Evolutionary conservation across 2,329 filamentous ascomycete species (phyloP).

Genomic region (Monosporascus sp.): DNA sequence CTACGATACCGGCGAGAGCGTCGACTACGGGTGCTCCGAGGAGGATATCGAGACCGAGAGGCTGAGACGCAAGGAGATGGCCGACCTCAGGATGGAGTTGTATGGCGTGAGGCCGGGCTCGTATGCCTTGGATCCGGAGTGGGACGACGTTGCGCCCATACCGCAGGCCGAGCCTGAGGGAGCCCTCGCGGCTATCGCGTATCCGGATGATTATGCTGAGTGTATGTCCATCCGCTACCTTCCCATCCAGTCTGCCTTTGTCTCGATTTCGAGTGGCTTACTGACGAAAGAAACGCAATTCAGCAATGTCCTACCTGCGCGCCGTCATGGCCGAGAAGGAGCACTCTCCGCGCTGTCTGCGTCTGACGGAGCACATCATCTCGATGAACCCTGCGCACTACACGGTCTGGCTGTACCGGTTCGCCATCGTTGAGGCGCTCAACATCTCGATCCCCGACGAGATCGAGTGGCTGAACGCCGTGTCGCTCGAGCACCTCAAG

Average conservation of each 20-base stretch:
- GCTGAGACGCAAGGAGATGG: slow-evolving; percentile 44
- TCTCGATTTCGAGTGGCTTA: neutral
- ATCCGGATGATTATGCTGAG: slow-evolving; percentile 83
- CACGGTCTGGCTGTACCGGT: slow-evolving; percentile 96
- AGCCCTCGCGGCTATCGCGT: slow-evolving; percentile 88
- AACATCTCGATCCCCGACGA: slow-evolving; percentile 63
- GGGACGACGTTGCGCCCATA: slow-evolving; percentile 81
- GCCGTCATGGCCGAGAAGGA: slow-evolving; percentile 90
- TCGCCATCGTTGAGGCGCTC: slow-evolving; percentile 67
- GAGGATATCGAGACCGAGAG: slow-evolving; percentile 43
- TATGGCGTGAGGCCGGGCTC: slow-evolving; percentile 44
- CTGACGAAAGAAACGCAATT: slow-evolving; percentile 4
- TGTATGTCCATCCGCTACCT: slow-evolving; percentile 34
- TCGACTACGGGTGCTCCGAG: slow-evolving; percentile 16
- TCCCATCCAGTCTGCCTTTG: neutral
- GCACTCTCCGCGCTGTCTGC: slow-evolving; percentile 69
- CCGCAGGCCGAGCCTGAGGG: slow-evolving; percentile 76
- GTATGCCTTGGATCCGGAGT: slow-evolving; percentile 65
- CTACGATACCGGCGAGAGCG: neutral
- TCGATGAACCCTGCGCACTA: slow-evolving; percentile 94
- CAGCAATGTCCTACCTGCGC: slow-evolving; percentile 85
- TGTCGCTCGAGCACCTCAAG: slow-evolving; percentile 80
- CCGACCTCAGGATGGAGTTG: slow-evolving; percentile 42
- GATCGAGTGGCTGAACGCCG: slow-evolving; percentile 77
- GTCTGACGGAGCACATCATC: slow-evolving; percentile 85